Evolutionary conservation across 2,329 filamentous ascomycete genomes (phyloP).

Genomic region (Talaromyces sp.): DNA sequence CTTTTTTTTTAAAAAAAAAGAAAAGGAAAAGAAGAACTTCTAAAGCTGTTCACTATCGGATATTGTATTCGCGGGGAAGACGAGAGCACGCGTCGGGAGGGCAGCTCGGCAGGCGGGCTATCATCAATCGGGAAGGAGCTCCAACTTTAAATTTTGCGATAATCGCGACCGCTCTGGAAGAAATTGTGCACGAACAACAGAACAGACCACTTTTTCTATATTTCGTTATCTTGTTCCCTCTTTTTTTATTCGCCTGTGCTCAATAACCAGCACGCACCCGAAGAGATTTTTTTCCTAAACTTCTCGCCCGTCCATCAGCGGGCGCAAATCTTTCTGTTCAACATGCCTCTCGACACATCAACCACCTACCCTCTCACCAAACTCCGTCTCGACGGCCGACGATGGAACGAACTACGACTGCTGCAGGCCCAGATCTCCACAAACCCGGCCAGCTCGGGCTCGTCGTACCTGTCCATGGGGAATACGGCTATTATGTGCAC

Average conservation of each 20-base stretch:
- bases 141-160: conserved; percentile 12
- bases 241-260: not conserved
- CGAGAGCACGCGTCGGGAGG: not conserved
- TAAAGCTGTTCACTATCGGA: not conserved
- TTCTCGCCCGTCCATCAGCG: not conserved
- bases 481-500: conserved; percentile 97
- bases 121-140: conserved; percentile 18
- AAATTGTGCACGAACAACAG: not conserved
- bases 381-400: conserved; percentile 73
- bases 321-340: conserved; percentile 13
- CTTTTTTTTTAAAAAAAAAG: too few species aligned
- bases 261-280: not conserved
- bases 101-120: not conserved
- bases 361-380: conserved; percentile 85
- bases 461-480: conserved; percentile 90
- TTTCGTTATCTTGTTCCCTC: not conserved
- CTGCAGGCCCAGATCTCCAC: conserved; percentile 86
- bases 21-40: too few species aligned
- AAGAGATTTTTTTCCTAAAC: not conserved
- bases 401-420: conserved; percentile 95
- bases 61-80: not conserved
- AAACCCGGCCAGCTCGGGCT: conserved; percentile 87
- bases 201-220: not conserved
- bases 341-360: conserved; percentile 91
- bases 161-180: not conserved